Evolutionary conservation across 306 rosid species (phyloP).

Genomic region (Medicago lupulina): DNA sequence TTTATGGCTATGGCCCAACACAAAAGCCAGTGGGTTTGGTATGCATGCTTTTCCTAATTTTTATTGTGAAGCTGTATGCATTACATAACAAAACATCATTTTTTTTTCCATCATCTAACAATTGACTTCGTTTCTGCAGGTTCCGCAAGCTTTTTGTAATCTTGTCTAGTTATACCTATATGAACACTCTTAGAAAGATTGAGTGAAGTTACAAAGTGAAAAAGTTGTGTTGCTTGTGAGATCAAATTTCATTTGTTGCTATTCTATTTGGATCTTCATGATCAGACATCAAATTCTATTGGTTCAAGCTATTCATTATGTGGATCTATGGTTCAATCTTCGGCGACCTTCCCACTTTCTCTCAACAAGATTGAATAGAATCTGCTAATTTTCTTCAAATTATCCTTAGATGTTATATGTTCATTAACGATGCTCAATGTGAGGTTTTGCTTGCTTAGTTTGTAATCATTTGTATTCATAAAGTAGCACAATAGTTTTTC

Average conservation of each 20-base stretch:
- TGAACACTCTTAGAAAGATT: conserved; percentile 72
- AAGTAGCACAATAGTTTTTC: conserved; percentile 28
- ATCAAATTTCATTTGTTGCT: conserved; percentile 25
- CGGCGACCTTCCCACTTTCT: conserved; percentile 16
- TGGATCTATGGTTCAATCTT: background rate
- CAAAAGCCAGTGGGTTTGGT: conserved; percentile 97
- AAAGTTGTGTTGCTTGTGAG: conserved; percentile 19
- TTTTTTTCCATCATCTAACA: background rate
- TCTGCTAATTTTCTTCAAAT: conserved; percentile 22
- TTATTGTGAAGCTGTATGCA: conserved; percentile 1
- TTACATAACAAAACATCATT: background rate
- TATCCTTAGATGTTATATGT: conserved; percentile 21
- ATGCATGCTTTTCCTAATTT: conserved; percentile 37
- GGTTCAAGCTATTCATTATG: conserved; percentile 26
- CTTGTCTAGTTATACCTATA: conserved; percentile 84
- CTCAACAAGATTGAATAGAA: conserved; percentile 3
- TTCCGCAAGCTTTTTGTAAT: conserved; percentile 83
- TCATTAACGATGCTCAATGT: conserved; percentile 7
- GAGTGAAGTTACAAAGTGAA: conserved; percentile 34
- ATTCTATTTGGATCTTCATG: conserved; percentile 29
- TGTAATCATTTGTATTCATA: conserved; percentile 6
- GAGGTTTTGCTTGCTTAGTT: conserved; percentile 25
- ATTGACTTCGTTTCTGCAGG: conserved; percentile 59
- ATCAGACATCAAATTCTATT: conserved; percentile 22
- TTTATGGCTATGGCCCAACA: conserved; percentile 85